phyloP scores from a whole-genome alignment of 495 filamentous ascomycete species.

The Cercophora samala region DNA sequence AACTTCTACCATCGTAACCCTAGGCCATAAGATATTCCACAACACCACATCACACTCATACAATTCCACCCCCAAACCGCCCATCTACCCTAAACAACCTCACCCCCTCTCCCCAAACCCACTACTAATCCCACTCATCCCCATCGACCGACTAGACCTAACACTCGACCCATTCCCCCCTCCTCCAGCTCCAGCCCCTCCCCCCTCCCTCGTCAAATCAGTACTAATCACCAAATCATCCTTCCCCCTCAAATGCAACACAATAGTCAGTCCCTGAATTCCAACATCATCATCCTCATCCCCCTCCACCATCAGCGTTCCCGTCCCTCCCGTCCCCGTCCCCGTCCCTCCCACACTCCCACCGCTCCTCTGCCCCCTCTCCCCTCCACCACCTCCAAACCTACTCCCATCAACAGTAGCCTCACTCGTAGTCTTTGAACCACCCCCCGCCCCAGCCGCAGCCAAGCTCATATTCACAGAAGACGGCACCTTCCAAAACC shows the following conservation, averaged over 20 bases:
- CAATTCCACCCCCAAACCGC: too few species aligned
- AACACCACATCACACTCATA: too few species aligned
- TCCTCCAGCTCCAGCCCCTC: neutral
- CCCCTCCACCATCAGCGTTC: neutral
- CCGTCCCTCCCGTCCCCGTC: neutral
- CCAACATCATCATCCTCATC: conserved; percentile 33
- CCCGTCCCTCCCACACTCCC: conserved; percentile 26
- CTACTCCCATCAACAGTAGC: conserved; percentile 2
- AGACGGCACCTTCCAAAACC: neutral
- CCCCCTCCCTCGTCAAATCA: conserved; percentile 31
- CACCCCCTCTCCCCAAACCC: too few species aligned
- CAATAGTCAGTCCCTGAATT: conserved; percentile 45
- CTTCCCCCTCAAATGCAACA: conserved; percentile 43
- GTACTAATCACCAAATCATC: conserved; percentile 48
- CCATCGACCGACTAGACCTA: neutral
- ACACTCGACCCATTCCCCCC: neutral
- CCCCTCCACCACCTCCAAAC: neutral
- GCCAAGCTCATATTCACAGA: neutral
- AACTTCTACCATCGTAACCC: too few species aligned
- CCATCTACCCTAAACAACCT: too few species aligned
- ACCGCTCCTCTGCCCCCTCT: conserved; percentile 14
- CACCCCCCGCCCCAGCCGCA: neutral
- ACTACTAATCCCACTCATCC: neutral
- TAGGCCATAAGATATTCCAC: too few species aligned
- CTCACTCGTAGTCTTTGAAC: conserved; percentile 2